These are phyloP conservation scores for Paradendryphiella salina DNA, from an alignment of 2,329 filamentous ascomycete species.

Conservation along the genomic window DNA sequence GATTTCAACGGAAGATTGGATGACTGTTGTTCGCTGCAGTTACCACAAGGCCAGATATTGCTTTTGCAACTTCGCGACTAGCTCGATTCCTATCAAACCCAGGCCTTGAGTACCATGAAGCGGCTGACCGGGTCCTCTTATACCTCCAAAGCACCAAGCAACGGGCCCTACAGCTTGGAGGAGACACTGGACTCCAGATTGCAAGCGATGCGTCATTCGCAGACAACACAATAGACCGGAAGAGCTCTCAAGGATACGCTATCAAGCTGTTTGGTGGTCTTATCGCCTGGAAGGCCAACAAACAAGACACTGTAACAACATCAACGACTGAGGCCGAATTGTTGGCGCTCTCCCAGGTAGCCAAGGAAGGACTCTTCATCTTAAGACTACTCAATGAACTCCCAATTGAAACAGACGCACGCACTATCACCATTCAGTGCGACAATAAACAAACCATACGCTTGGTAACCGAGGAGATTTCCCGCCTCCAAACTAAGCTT, in stretches of 20 bases:
- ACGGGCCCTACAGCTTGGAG: neutral
- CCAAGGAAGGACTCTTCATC: slow-evolving; percentile 11
- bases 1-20: neutral
- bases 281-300: slow-evolving; percentile 6
- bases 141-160: slow-evolving; percentile 2
- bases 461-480: slow-evolving; percentile 1
- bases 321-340: slow-evolving; percentile 13
- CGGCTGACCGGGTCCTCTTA: slow-evolving; percentile 6
- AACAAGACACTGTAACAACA: slow-evolving; percentile 14
- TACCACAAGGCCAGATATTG: slow-evolving; percentile 8
- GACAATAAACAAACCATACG: slow-evolving; percentile 11
- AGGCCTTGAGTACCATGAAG: neutral
- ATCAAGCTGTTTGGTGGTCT: slow-evolving; percentile 14
- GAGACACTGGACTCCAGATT: slow-evolving; percentile 4
- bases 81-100: neutral
- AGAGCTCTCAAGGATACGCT: slow-evolving; percentile 8
- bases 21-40: slow-evolving; percentile 1
- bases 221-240: neutral
- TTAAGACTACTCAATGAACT: slow-evolving; percentile 5
- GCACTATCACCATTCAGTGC: slow-evolving; percentile 8
- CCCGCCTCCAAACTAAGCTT: slow-evolving; percentile 9
- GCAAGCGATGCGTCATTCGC: slow-evolving; percentile 8
- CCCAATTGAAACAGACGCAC: neutral
- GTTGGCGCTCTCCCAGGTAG: slow-evolving; percentile 5
- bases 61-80: slow-evolving; percentile 12